A percentile compares a stretch with the other conserved stretches of the same genome.
Conservation (phyloP, 306 rosid genomes). For the Dalbergia cochinchinensis region DNA sequence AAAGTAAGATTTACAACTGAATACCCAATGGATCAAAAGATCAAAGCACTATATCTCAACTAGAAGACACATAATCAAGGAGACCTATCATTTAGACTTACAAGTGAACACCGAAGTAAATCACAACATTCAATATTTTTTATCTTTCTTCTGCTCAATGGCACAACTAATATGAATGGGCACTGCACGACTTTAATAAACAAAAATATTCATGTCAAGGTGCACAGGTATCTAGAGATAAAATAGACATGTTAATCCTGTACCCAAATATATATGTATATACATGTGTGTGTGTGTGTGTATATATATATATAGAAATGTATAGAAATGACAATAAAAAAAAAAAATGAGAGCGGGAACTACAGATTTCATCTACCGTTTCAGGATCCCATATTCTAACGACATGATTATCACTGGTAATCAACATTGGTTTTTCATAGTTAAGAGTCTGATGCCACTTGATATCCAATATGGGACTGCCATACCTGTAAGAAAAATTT, state of each 20-base stretch:
- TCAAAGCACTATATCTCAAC: too few species aligned
- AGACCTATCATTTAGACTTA: too few species aligned
- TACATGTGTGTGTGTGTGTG: too few species aligned
- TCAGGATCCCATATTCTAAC: slow-evolving; percentile 95
- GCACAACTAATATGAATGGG: slow-evolving; percentile 2
- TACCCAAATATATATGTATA: too few species aligned
- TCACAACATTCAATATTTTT: slow-evolving; percentile 5
- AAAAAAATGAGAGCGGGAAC: slow-evolving; percentile 38
- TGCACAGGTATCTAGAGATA: slow-evolving; percentile 1
- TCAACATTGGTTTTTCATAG: slow-evolving; percentile 74
- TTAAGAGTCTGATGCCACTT: slow-evolving; percentile 93
- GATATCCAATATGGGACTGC: slow-evolving; percentile 87
- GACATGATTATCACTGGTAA: slow-evolving; percentile 77
- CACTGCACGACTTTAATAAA: not conserved
- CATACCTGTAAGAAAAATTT: slow-evolving; percentile 74
- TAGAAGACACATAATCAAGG: too few species aligned
- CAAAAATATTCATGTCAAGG: slow-evolving; percentile 16
- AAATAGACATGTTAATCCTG: slow-evolving; percentile 16
- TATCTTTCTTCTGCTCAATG: slow-evolving; percentile 1
- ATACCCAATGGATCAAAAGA: too few species aligned
- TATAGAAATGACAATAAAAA: slow-evolving; percentile 25
- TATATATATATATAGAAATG: too few species aligned
- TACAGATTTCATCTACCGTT: slow-evolving; percentile 57
- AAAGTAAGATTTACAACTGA: too few species aligned
- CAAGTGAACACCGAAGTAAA: not conserved